These are phyloP conservation scores for Mariannaea elegans DNA, from an alignment of 2,329 filamentous ascomycete genomes.

Conservation along the genomic window DNA sequence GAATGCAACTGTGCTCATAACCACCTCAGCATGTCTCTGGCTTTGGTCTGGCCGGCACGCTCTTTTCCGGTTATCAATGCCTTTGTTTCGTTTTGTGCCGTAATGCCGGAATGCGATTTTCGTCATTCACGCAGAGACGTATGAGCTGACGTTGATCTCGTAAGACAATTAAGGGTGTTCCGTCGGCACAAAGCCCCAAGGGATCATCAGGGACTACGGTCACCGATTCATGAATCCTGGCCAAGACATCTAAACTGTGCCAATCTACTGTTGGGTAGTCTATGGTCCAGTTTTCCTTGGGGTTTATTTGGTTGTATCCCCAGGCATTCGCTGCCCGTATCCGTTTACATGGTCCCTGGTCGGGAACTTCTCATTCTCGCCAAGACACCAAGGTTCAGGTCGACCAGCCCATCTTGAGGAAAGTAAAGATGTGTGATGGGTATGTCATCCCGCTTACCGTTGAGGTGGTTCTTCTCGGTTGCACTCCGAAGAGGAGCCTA, in stretches of 20 bases:
- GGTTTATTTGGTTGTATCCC: not conserved
- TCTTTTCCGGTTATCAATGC: conserved; percentile 16
- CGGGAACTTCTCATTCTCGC: not conserved
- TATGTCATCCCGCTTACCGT: conserved; percentile 11
- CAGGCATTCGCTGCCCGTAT: not conserved
- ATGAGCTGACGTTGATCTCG: conserved; percentile 29
- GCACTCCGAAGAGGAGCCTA: conserved; percentile 12
- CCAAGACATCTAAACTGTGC: conserved; percentile 4
- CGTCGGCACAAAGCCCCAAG: conserved; percentile 16
- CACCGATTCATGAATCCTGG: not conserved
- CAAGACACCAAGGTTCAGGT: conserved; percentile 4
- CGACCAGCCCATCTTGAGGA: not conserved
- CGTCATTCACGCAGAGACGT: conserved; percentile 1
- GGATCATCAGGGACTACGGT: conserved; percentile 15
- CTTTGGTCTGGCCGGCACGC: conserved; percentile 25
- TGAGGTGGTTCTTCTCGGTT: conserved; percentile 5
- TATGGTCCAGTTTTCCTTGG: too few relatives aligned
- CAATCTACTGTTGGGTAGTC: not conserved
- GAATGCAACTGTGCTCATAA: conserved; percentile 22
- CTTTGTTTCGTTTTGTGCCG: conserved; percentile 29
- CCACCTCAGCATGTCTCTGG: conserved; percentile 21
- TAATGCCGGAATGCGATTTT: not conserved
- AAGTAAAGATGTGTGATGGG: conserved; percentile 4
- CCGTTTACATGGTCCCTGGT: not conserved
- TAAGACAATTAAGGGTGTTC: conserved; percentile 26